These are phyloP conservation scores for Fusarium sp. DNA, from an alignment of 2,329 filamentous ascomycete genomes.

Conservation along the genomic window DNA sequence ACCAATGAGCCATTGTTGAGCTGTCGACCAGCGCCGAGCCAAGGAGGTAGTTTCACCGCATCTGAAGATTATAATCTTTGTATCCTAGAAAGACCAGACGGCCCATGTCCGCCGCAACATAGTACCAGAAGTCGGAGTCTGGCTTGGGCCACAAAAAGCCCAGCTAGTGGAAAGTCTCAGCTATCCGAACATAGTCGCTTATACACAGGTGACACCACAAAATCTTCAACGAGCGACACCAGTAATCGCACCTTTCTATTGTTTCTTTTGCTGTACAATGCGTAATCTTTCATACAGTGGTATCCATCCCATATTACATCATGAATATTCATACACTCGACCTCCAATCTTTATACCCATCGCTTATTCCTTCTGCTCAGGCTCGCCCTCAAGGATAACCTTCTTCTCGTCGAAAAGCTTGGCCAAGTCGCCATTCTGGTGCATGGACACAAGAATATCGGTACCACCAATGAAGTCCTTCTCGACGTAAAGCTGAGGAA, in stretches of 20 bases:
- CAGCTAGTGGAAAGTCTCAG: not conserved
- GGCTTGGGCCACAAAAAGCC: not conserved
- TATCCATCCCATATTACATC: constrained; percentile 47
- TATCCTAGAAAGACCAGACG: not conserved
- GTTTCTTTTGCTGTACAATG: constrained; percentile 42
- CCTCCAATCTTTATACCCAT: not conserved
- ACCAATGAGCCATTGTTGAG: not conserved
- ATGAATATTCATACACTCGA: constrained; percentile 46
- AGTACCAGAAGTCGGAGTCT: not conserved
- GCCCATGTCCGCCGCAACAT: too few relatives aligned
- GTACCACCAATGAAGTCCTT: constrained; percentile 98
- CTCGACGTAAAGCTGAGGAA: constrained; percentile 94
- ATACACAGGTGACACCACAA: not conserved
- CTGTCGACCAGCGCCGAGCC: too few relatives aligned
- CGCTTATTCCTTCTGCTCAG: constrained; percentile 52
- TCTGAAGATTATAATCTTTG: too few relatives aligned
- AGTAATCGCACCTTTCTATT: constrained; percentile 34
- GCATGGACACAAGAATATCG: constrained; percentile 96
- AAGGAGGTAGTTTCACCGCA: too few relatives aligned
- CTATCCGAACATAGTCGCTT: not conserved
- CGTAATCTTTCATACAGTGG: constrained; percentile 43
- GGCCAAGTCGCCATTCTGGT: constrained; percentile 92
- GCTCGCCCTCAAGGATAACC: constrained; percentile 72
- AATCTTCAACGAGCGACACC: not conserved
- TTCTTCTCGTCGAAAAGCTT: constrained; percentile 93